phyloP scores from a whole-genome alignment of 2,329 filamentous ascomycete species.

The Clarireedia hainanense region DNA sequence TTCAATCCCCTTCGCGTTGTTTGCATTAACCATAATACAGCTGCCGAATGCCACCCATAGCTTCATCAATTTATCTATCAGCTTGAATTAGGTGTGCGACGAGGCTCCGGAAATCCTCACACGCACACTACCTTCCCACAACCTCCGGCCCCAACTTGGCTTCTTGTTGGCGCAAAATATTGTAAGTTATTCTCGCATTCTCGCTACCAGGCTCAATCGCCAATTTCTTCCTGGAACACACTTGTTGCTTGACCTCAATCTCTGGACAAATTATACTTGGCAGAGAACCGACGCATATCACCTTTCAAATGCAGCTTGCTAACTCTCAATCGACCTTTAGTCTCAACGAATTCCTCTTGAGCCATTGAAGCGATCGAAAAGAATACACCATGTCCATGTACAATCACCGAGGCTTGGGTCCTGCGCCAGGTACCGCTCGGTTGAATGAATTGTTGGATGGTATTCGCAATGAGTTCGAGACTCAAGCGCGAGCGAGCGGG shows the following conservation, averaged over 20 bases:
- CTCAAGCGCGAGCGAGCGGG: slow-evolving; percentile 69
- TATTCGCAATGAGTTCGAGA: slow-evolving; percentile 85
- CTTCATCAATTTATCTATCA: slow-evolving; percentile 3
- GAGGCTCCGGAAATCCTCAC: slow-evolving; percentile 1
- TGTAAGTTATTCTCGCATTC: not conserved
- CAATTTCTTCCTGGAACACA: too few relatives aligned
- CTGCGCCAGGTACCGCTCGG: slow-evolving; percentile 56
- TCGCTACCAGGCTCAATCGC: too few relatives aligned
- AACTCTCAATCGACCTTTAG: not conserved
- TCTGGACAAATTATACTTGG: not conserved
- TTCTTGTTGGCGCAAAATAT: not conserved
- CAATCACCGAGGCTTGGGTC: slow-evolving; percentile 77
- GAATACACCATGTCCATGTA: slow-evolving; percentile 64
- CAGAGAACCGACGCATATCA: not conserved
- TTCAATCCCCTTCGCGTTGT: not conserved
- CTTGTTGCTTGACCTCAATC: too few relatives aligned
- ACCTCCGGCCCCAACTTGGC: not conserved
- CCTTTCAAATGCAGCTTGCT: not conserved
- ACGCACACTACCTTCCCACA: not conserved
- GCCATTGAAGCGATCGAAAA: not conserved
- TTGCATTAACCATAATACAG: not conserved
- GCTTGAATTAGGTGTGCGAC: not conserved
- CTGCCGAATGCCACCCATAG: slow-evolving; percentile 5
- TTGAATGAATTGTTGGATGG: slow-evolving; percentile 88
- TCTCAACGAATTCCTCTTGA: not conserved